phyloP scores from a whole-genome alignment of 352 stramenopile genomes.

The Pythium brachiatum region DNA sequence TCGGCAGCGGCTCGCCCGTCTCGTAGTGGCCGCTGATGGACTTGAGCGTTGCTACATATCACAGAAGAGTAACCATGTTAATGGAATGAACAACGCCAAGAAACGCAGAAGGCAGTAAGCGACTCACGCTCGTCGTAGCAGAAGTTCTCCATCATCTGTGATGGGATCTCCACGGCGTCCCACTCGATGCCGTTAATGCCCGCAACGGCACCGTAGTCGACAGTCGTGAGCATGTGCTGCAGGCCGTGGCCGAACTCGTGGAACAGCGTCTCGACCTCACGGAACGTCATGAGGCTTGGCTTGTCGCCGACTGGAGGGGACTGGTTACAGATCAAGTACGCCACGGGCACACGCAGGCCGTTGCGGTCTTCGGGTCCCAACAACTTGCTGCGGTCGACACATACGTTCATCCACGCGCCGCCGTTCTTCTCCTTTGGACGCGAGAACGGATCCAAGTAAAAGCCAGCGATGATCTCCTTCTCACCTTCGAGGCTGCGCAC shows the following conservation, averaged over 20 bases:
- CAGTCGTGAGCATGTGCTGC: constrained; percentile 98
- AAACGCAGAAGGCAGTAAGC: constrained; percentile 33
- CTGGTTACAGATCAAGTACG: constrained; percentile 98
- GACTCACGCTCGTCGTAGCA: constrained; percentile 90
- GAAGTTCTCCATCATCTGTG: constrained; percentile 99
- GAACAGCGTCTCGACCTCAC: constrained; percentile 96
- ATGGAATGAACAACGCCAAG: too few relatives aligned
- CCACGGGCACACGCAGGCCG: constrained; percentile 87
- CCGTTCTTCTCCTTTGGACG: constrained; percentile 96
- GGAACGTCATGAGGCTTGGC: constrained; percentile 98
- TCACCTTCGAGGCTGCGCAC: constrained; percentile 77
- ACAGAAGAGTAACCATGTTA: constrained; percentile 30
- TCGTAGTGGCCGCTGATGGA: constrained; percentile 83
- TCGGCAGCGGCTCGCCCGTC: constrained; percentile 80
- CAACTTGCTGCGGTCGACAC: constrained; percentile 91
- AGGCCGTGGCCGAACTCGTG: constrained; percentile 96
- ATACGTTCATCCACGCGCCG: constrained; percentile 98
- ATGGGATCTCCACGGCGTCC: constrained; percentile 98
- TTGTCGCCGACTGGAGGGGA: constrained; percentile 90
- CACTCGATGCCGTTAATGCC: constrained; percentile 98
- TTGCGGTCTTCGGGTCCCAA: constrained; percentile 58
- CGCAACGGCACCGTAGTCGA: constrained; percentile 93
- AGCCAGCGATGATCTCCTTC: constrained; percentile 90
- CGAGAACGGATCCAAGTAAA: constrained; percentile 97
- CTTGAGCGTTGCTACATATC: constrained; percentile 69